These are phyloP conservation scores for Adansonia grandidieri DNA, from an alignment of 441 rosid genomes.

Conservation along the genomic window DNA sequence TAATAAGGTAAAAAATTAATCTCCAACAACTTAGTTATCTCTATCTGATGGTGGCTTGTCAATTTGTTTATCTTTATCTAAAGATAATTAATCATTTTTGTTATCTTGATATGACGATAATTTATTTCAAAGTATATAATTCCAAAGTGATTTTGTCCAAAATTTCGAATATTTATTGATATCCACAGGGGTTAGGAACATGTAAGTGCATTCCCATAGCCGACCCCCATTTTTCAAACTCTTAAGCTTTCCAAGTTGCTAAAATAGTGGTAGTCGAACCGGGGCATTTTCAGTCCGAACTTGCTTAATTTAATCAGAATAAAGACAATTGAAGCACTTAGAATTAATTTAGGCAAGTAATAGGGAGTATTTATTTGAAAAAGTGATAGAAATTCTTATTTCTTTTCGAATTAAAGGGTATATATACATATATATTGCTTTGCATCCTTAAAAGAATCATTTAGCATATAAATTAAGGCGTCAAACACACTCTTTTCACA, in stretches of 20 bases:
- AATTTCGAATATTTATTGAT: too few species aligned
- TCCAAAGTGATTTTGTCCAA: too few species aligned
- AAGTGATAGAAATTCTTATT: not conserved
- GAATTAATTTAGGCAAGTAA: not conserved
- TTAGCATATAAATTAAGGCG: slow-evolving; percentile 10
- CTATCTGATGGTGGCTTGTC: too few species aligned
- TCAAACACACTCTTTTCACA: slow-evolving; percentile 17
- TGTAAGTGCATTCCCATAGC: too few species aligned
- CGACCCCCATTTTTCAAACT: not conserved
- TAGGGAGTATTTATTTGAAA: not conserved
- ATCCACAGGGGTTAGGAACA: too few species aligned
- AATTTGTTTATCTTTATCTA: too few species aligned
- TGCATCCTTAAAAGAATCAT: not conserved
- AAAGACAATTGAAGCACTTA: not conserved
- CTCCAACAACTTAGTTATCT: too few species aligned
- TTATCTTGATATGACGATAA: too few species aligned
- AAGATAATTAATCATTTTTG: too few species aligned
- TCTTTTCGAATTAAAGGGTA: not conserved
- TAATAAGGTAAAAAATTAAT: too few species aligned
- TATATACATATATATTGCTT: not conserved
- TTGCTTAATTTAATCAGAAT: not conserved
- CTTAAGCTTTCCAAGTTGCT: not conserved
- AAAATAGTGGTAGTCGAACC: not conserved
- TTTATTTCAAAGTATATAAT: too few species aligned
- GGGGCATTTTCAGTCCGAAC: not conserved